Base-by-base conservation (phyloP, 805 yeast genomes). In the Komagataella kurtzmanii region DNA sequence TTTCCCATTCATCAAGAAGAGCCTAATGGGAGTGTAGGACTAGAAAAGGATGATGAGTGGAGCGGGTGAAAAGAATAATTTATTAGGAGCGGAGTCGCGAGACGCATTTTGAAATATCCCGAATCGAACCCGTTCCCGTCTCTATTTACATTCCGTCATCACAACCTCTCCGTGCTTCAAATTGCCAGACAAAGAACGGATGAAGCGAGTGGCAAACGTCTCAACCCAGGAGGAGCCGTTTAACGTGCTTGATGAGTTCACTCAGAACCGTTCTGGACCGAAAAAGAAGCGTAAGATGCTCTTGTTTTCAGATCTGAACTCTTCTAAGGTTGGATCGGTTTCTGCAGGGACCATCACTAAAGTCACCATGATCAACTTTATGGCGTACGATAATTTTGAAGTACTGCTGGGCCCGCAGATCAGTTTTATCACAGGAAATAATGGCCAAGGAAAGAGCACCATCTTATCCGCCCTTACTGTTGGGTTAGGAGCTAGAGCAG, bases 361-460 rank as follows among this genome's bases (percentile, higher is more conserved):
- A 46, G 74, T 90, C 2, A 73, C 73, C 21, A 67, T 90, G 46
- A 74, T 76, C 54, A 88, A 88, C 67, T 88, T 88, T 64, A 88
- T 88, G 96, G 88, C 95, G 57, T 99, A 93, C 62, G 83, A 80
- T 48, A 79, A 86, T 52, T 87, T 93, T 59, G 81, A 80, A 52
- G 67, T 93, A 7, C 76, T 74, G 3, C 73, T 90, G 36, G 93
- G 93, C 1, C 89, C 91, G 0, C 79, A 82, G 51, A 73, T 90
- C 57, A 90, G 90, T 63, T 85, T 90, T 61, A 87, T 90, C 52
- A 83, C 87, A 45, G 98, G 98, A 18, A 74, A 84, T 52, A 90
- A 90, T 61, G 98, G 98, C 2, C 81, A 90, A 44, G 98, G 98
- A 30, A 90, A 90, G 61, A 79, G 88, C 61, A 95, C 97, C 1